phyloP scores from a whole-genome alignment of 2,329 filamentous ascomycete genomes.

The Calonectria honghensis region DNA sequence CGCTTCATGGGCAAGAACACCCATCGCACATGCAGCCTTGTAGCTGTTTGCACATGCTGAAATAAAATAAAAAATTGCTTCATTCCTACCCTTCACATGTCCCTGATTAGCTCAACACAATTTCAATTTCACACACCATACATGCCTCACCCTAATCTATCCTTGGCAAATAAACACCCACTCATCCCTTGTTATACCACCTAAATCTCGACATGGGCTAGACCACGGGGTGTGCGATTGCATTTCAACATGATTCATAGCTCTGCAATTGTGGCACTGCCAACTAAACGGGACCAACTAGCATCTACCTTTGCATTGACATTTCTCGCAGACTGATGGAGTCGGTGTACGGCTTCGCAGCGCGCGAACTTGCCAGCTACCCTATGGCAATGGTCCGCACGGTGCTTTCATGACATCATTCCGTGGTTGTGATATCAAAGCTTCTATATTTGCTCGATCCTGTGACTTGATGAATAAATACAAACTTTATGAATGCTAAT shows the following conservation, averaged over 20 bases:
- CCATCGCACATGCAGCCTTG: background rate
- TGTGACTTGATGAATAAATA: background rate
- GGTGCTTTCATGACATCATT: background rate
- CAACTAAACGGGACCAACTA: background rate
- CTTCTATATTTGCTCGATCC: background rate
- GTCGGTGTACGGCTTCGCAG: background rate
- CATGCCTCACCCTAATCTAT: constrained; percentile 14
- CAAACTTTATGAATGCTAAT: background rate
- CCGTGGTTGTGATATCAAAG: background rate
- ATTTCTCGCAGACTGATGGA: background rate
- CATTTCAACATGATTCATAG: background rate
- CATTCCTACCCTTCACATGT: background rate
- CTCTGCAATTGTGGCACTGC: background rate
- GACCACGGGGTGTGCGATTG: background rate
- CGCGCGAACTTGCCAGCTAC: background rate
- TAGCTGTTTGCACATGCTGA: background rate
- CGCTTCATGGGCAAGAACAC: no score
- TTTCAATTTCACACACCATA: background rate
- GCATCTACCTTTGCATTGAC: background rate
- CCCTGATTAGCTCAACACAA: background rate
- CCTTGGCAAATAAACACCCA: background rate
- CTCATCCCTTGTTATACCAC: background rate
- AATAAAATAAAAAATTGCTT: background rate
- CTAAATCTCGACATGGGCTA: background rate
- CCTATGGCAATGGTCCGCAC: background rate